These are phyloP conservation scores for Kodamaea neixiangensis DNA, from an alignment of 805 yeast species.

Conservation along the genomic window DNA sequence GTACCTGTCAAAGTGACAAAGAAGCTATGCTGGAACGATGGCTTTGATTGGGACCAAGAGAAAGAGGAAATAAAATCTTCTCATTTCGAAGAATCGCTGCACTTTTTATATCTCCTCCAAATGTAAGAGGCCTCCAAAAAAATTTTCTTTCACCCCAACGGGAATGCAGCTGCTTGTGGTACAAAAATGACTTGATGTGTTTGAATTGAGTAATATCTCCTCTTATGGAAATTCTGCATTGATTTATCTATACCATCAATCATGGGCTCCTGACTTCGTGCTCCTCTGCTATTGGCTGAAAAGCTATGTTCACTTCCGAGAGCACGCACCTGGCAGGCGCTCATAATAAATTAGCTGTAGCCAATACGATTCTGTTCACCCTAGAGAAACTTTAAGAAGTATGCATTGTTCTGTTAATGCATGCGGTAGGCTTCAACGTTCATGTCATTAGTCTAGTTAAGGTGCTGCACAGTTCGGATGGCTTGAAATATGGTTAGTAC, in stretches of 20 bases:
- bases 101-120: not conserved
- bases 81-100: not conserved
- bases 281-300: not conserved
- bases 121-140: not conserved
- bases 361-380: not conserved
- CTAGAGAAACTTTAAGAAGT: not conserved
- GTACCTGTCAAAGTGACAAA: slow-evolving; percentile 5
- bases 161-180: not conserved
- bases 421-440: not conserved
- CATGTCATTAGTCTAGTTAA: not conserved
- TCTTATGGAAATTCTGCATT: no score
- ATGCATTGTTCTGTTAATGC: not conserved
- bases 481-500: no score
- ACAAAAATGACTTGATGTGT: not conserved
- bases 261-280: not conserved
- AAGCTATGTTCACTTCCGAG: not conserved
- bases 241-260: not conserved
- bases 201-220: no score
- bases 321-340: not conserved
- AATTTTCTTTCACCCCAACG: not conserved
- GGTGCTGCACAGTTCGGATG: not conserved
- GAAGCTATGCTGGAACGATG: not conserved
- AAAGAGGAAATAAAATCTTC: slow-evolving; percentile 10
- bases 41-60: slow-evolving; percentile 1
- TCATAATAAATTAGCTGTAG: not conserved